Conservation (phyloP, 176 grass and related monocot species). For the Phyllostachys edulis region DNA sequence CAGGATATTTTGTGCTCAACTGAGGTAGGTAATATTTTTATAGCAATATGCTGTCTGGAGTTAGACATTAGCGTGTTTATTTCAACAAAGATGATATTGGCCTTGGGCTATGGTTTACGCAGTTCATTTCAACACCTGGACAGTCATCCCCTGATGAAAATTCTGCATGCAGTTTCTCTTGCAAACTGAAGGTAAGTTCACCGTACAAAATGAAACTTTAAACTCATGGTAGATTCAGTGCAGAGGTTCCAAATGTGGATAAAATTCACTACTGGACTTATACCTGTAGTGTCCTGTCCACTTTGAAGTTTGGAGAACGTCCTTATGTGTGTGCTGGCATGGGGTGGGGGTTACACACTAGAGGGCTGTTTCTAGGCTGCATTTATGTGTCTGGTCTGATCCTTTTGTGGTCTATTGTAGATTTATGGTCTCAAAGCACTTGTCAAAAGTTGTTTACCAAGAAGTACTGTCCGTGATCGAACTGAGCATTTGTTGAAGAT, state of each 20-base stretch:
- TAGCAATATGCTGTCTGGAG: constrained; percentile 18
- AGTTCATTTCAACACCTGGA: constrained; percentile 52
- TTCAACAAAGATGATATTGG: constrained; percentile 6
- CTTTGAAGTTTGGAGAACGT: background rate
- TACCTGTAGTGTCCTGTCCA: background rate
- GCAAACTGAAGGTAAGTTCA: constrained; percentile 76
- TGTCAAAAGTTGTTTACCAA: constrained; percentile 76
- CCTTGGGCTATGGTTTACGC: constrained; percentile 30
- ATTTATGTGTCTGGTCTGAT: constrained; percentile 26
- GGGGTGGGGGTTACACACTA: background rate
- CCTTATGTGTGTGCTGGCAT: background rate
- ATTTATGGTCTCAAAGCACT: constrained; percentile 87
- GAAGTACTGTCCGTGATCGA: constrained; percentile 33
- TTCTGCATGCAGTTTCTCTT: constrained; percentile 64
- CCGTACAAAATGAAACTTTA: background rate
- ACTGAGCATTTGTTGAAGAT: constrained; percentile 62
- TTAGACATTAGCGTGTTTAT: constrained; percentile 26
- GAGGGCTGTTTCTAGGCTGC: background rate
- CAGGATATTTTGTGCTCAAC: constrained; percentile 62
- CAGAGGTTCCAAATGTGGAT: background rate
- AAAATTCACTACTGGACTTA: constrained; percentile 22
- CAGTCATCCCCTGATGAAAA: constrained; percentile 40
- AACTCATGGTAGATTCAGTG: constrained; percentile 25
- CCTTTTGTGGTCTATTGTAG: constrained; percentile 45
- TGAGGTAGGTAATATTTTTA: constrained; percentile 47